A percentile compares a stretch with the other conserved stretches of the same genome.
Conservation (phyloP, 225 moss, liverwort and hornwort genomes). For the Pseudisothecium myosuroides region DNA sequence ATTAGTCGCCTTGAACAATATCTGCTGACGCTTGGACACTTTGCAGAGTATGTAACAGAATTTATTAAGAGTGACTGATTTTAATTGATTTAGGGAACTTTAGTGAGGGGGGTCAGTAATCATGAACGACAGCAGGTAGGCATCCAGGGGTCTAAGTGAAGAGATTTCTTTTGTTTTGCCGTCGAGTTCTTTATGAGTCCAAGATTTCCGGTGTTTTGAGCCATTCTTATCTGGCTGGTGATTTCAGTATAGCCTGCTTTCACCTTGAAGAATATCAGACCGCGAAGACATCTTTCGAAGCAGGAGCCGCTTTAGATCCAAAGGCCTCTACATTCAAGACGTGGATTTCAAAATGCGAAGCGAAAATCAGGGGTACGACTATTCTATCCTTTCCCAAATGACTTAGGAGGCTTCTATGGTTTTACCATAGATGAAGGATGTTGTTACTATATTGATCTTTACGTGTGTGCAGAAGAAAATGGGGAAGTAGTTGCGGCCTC, state of each 20-base stretch:
- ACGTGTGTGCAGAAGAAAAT: constrained; percentile 24
- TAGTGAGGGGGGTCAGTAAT: neutral
- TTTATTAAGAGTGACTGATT: neutral
- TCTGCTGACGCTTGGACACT: neutral
- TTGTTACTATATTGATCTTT: neutral
- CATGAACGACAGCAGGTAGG: neutral
- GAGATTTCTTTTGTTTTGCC: neutral
- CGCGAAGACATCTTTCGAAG: constrained; percentile 73
- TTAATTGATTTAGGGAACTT: neutral
- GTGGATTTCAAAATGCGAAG: constrained; percentile 70
- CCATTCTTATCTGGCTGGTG: neutral
- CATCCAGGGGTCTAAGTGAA: neutral
- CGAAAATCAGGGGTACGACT: constrained; percentile 55
- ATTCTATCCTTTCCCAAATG: neutral
- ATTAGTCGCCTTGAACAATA: neutral
- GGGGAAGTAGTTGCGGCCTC: constrained; percentile 7
- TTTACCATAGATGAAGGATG: neutral
- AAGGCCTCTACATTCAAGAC: constrained; percentile 36
- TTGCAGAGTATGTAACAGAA: neutral
- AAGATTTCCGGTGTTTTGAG: neutral
- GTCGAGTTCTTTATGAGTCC: neutral
- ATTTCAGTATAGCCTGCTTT: constrained; percentile 67
- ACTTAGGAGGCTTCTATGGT: neutral
- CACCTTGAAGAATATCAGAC: constrained; percentile 71
- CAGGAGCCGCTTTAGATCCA: constrained; percentile 57